Conservation (phyloP, 2,329 filamentous ascomycete genomes). For the Microsporum ferrugineum region DNA sequence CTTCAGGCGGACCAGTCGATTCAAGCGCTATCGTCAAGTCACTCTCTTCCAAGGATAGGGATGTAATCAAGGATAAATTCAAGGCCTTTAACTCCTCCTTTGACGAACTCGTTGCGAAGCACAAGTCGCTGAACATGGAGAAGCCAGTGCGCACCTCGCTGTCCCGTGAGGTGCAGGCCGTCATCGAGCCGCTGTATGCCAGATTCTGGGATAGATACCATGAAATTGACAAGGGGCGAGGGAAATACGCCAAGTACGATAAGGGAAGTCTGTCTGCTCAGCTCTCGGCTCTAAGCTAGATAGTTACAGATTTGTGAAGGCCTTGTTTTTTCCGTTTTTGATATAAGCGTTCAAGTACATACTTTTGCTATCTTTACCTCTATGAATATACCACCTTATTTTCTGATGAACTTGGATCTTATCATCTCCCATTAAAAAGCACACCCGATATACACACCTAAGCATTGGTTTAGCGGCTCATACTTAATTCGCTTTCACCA, state of each 20-base stretch:
- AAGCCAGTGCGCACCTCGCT: conserved; percentile 72
- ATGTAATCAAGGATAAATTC: conserved; percentile 94
- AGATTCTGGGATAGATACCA: conserved; percentile 96
- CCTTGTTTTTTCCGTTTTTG: not conserved
- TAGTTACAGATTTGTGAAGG: not conserved
- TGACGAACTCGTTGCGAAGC: conserved; percentile 72
- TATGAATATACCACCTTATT: not conserved
- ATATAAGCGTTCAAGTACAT: not conserved
- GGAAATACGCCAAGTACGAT: conserved; percentile 97
- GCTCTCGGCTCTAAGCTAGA: conserved; percentile 29
- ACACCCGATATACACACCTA: too few species aligned
- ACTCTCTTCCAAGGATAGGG: conserved; percentile 80
- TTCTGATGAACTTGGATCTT: too few species aligned
- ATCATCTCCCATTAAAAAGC: too few species aligned
- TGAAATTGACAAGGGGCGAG: conserved; percentile 93
- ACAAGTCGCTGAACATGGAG: conserved; percentile 82
- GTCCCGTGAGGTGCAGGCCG: conserved; percentile 72
- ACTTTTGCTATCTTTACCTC: not conserved
- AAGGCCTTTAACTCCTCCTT: conserved; percentile 80
- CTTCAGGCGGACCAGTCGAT: conserved; percentile 56
- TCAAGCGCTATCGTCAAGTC: conserved; percentile 74
- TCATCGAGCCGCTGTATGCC: conserved; percentile 88
- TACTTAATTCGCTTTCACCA: too few species aligned
- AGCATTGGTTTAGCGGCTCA: too few species aligned
- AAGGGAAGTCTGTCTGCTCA: conserved; percentile 63